Conservation (phyloP, 768 basidiomycete genomes). For the Grammothele lineata region DNA sequence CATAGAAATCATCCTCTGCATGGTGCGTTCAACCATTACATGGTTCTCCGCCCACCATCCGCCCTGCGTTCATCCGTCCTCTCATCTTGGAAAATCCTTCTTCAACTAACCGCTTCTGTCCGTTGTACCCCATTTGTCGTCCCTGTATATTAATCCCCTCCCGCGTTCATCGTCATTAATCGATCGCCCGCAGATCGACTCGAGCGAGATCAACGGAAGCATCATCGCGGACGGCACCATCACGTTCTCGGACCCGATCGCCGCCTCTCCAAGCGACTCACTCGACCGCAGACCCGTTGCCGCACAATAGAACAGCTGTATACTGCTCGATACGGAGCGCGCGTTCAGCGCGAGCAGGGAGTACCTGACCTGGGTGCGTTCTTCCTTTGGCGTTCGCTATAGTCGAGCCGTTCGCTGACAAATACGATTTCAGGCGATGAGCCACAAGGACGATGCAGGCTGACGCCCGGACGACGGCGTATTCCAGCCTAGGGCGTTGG, state of each 20-base stretch:
- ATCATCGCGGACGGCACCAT: slow-evolving; percentile 65
- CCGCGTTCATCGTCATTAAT: no score
- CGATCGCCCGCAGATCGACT: slow-evolving; percentile 75
- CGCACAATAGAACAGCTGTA: slow-evolving; percentile 50
- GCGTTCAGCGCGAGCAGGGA: slow-evolving; percentile 64
- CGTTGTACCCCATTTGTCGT: no score
- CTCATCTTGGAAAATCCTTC: no score
- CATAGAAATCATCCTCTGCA: slow-evolving; percentile 57
- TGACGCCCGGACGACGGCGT: slow-evolving; percentile 22
- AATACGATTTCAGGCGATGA: slow-evolving; percentile 53
- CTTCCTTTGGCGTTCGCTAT: no score
- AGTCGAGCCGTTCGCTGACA: no score
- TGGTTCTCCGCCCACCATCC: not conserved
- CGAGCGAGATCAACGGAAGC: slow-evolving; percentile 62
- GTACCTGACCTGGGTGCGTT: slow-evolving; percentile 56
- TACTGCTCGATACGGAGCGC: slow-evolving; percentile 49
- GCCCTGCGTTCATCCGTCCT: not conserved
- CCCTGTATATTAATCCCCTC: no score
- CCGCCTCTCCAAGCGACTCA: slow-evolving; percentile 53
- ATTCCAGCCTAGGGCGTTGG: slow-evolving; percentile 9
- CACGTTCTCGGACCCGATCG: slow-evolving; percentile 58
- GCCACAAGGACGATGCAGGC: slow-evolving; percentile 25
- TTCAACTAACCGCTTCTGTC: no score
- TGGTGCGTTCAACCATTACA: slow-evolving; percentile 45
- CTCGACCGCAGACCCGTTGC: slow-evolving; percentile 55